These are phyloP conservation scores for Talaromyces sp. DNA, from an alignment of 2,329 filamentous ascomycete species.

Conservation along the genomic window DNA sequence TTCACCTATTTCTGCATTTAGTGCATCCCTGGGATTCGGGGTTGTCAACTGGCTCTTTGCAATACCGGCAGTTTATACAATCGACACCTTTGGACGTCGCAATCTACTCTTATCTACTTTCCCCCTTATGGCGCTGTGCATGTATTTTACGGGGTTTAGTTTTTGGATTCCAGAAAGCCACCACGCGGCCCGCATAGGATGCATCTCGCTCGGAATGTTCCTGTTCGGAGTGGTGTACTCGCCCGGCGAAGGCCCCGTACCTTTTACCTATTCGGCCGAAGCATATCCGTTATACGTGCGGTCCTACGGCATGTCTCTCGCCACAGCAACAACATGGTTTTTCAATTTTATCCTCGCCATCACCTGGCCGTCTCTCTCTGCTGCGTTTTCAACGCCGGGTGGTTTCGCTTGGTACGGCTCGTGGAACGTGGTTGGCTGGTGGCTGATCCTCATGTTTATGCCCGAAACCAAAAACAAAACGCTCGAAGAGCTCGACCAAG, in stretches of 20 bases:
- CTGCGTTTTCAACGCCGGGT: constrained; percentile 45
- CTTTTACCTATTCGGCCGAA: constrained; percentile 63
- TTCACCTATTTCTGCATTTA: constrained; percentile 45
- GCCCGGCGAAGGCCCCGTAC: constrained; percentile 58
- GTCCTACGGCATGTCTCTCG: constrained; percentile 56
- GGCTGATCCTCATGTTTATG: constrained; percentile 38
- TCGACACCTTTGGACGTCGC: constrained; percentile 62
- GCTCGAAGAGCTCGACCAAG: constrained; percentile 46
- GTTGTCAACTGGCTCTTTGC: constrained; percentile 62
- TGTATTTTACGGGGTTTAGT: constrained; percentile 49
- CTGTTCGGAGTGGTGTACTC: constrained; percentile 42
- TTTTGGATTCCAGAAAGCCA: constrained; percentile 44
- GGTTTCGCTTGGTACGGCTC: constrained; percentile 48
- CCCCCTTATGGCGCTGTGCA: constrained; percentile 53
- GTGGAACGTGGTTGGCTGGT: constrained; percentile 41
- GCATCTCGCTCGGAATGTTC: constrained; percentile 40
- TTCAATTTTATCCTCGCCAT: constrained; percentile 51
- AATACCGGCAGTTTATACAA: constrained; percentile 58
- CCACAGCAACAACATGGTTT: constrained; percentile 58
- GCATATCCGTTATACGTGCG: constrained; percentile 61
- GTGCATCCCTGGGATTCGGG: constrained; percentile 55
- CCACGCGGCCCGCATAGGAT: constrained; percentile 31
- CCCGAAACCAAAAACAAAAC: constrained; percentile 38
- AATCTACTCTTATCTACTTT: constrained; percentile 60
- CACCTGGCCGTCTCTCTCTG: constrained; percentile 47